phyloP scores from a whole-genome alignment of 345 rosid genomes.

The Heritiera littoralis region DNA sequence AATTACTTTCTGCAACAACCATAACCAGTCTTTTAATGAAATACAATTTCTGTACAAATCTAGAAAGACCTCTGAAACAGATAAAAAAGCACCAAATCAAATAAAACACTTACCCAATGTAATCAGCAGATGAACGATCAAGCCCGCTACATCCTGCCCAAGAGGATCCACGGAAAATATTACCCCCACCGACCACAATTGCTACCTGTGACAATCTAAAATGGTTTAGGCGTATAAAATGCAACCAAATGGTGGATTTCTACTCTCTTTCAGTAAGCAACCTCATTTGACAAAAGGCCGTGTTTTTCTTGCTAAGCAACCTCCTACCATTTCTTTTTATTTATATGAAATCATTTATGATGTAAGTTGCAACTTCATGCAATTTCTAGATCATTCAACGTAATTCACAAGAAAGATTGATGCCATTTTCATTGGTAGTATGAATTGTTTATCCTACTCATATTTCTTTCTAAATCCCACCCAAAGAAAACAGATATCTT shows the following conservation, averaged over 20 bases:
- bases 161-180: slow-evolving; percentile 88
- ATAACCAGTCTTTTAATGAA: background rate
- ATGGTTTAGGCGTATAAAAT: slow-evolving; percentile 6
- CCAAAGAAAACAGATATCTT: background rate
- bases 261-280: background rate
- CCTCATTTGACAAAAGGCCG: background rate
- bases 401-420: background rate
- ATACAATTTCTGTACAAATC: slow-evolving; percentile 9
- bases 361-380: background rate
- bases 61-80: background rate
- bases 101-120: slow-evolving; percentile 63
- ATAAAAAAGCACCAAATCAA: background rate
- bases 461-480: background rate
- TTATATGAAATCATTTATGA: slow-evolving; percentile 8
- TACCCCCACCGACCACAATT: slow-evolving; percentile 94
- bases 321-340: background rate
- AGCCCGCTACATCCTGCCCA: slow-evolving; percentile 97
- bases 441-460: background rate
- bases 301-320: background rate
- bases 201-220: slow-evolving; percentile 61
- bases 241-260: slow-evolving; percentile 17
- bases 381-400: background rate
- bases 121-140: slow-evolving; percentile 97
- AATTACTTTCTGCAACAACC: slow-evolving; percentile 9
- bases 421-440: background rate